Percentiles rank a stretch among this genome's conserved stretches.
phyloP scores from a whole-genome alignment of 1,284 basidiomycete species.

The Paramarasmius palmivorus region DNA sequence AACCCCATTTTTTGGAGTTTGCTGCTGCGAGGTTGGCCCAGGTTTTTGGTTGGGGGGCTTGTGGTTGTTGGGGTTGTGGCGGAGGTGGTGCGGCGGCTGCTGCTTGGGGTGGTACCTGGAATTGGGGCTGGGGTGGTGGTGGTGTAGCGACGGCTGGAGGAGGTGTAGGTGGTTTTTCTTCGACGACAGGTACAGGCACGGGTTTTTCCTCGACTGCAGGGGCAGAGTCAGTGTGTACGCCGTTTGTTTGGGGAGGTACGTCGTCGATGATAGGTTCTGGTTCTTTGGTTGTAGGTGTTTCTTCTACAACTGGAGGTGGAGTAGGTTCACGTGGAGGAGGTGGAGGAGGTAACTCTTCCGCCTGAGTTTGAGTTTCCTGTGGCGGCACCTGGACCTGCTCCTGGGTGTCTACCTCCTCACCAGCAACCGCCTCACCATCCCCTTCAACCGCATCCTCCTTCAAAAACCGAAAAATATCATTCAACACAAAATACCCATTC shows the following conservation, averaged over 20 bases:
- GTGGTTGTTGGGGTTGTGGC: too few relatives aligned
- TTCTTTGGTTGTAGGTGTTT: too few relatives aligned
- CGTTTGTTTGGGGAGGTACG: constrained; percentile 21
- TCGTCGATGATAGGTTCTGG: constrained; percentile 1
- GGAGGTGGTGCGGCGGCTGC: constrained; percentile 35
- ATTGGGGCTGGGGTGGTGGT: constrained; percentile 29
- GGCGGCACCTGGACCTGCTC: too few relatives aligned
- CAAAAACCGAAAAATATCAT: constrained; percentile 99
- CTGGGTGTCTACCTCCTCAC: constrained; percentile 51
- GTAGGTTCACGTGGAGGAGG: constrained; percentile 16
- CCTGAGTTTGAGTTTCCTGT: too few relatives aligned
- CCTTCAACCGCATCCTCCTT: constrained; percentile 91
- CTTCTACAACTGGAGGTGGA: constrained; percentile 1
- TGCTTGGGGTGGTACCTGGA: constrained; percentile 30
- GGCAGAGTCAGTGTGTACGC: too few relatives aligned
- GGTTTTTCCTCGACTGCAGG: not conserved
- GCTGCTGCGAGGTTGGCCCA: constrained; percentile 92
- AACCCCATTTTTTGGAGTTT: constrained; percentile 78
- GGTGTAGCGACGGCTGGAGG: constrained; percentile 37
- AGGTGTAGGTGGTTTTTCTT: constrained; percentile 28
- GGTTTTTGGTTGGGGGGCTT: constrained; percentile 67
- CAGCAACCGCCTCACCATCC: too few relatives aligned
- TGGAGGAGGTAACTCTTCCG: constrained; percentile 26
- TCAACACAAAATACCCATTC: constrained; percentile 98
- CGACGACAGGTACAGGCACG: constrained; percentile 13